phyloP scores from a whole-genome alignment of 306 rosid species.

The Malus sieversii region DNA sequence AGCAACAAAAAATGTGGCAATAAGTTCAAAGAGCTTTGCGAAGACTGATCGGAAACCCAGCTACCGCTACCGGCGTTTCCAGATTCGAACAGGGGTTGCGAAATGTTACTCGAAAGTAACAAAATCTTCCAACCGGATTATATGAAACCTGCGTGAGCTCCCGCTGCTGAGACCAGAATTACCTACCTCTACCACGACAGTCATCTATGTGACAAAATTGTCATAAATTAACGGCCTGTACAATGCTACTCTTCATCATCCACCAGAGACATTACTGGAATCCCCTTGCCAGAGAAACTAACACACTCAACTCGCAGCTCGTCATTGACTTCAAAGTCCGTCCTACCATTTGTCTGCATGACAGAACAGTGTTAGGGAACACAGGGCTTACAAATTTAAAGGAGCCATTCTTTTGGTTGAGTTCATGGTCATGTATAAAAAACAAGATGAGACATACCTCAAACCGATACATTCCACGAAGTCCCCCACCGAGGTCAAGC shows the following conservation, averaged over 20 bases:
- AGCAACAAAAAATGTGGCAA: not conserved
- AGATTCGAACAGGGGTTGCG: not conserved
- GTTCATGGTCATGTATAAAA: not conserved
- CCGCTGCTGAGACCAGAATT: not conserved
- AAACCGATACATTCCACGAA: constrained; percentile 75
- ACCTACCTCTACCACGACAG: not conserved
- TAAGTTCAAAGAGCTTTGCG: not conserved
- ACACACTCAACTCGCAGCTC: constrained; percentile 58
- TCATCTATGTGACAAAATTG: not conserved
- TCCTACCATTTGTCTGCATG: constrained; percentile 43
- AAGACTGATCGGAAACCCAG: not conserved
- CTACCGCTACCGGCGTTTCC: not conserved
- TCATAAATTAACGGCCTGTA: not conserved
- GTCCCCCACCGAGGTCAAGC: constrained; percentile 82
- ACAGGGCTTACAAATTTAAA: not conserved
- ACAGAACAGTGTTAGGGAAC: not conserved
- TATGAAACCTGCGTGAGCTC: not conserved
- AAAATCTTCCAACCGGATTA: not conserved
- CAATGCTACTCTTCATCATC: constrained; percentile 38
- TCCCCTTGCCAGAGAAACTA: constrained; percentile 68
- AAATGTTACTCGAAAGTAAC: not conserved
- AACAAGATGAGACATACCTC: constrained; percentile 45
- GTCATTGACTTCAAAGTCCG: constrained; percentile 46
- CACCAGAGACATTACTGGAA: constrained; percentile 58
- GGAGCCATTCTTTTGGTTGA: not conserved